Percentiles rank a stretch among this genome's conserved stretches.
phyloP scores from a whole-genome alignment of 495 filamentous ascomycete genomes.

The Parmelia sp. region DNA sequence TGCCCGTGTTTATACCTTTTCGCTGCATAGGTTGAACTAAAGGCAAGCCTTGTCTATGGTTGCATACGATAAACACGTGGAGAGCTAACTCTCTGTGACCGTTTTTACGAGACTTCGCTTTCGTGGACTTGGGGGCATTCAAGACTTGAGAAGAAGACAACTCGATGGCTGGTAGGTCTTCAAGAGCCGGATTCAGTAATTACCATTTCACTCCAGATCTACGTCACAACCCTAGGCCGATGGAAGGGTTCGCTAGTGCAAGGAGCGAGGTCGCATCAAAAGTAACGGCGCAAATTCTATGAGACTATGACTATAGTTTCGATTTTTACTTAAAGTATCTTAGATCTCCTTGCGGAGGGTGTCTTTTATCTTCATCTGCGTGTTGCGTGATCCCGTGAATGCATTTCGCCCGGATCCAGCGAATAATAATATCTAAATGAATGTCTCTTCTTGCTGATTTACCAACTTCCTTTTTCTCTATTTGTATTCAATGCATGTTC shows the following conservation, averaged over 20 bases:
- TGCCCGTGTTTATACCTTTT: not conserved
- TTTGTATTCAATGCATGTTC: constrained; percentile 1
- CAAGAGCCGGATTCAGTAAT: not conserved
- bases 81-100: not conserved
- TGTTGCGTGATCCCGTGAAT: not conserved
- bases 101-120: not conserved
- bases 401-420: not conserved
- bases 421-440: not conserved
- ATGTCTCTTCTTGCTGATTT: not conserved
- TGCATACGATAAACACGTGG: not conserved
- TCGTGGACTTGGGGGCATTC: not conserved
- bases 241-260: not conserved
- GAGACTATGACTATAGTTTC: not conserved
- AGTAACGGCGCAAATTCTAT: not conserved
- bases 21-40: not conserved
- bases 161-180: not conserved
- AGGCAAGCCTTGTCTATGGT: not conserved
- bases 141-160: not conserved
- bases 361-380: not conserved
- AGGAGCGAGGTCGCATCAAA: not conserved
- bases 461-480: not conserved
- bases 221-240: not conserved
- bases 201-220: not conserved
- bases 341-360: not conserved
- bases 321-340: not conserved